Conservation (phyloP, 352 stramenopile species). For the Globisporangium carolinianum region DNA sequence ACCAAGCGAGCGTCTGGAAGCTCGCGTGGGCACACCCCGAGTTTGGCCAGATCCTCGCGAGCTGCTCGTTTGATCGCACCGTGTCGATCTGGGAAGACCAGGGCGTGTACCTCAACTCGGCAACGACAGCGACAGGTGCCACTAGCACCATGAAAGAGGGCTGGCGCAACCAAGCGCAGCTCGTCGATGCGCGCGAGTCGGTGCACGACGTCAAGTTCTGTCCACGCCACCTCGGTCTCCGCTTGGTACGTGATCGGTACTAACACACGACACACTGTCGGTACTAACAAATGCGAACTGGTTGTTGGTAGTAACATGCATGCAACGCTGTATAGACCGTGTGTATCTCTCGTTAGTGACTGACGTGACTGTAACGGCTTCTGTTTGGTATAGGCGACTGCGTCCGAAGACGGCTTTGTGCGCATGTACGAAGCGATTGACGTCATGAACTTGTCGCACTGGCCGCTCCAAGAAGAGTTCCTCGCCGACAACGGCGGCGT, state of each 20-base stretch:
- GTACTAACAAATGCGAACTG: background rate
- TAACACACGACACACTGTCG: no score
- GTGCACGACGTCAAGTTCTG: conserved; percentile 96
- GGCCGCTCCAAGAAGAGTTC: conserved; percentile 88
- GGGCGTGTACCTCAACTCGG: conserved; percentile 41
- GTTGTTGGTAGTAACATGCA: background rate
- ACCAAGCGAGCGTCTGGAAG: conserved; percentile 90
- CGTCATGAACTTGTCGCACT: conserved; percentile 94
- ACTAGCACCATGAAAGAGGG: conserved; percentile 34
- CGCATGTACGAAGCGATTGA: conserved; percentile 95
- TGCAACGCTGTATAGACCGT: background rate
- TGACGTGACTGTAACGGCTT: conserved; percentile 1
- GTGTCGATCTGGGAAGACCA: conserved; percentile 95
- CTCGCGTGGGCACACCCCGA: conserved; percentile 94
- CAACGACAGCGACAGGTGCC: background rate
- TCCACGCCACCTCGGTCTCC: conserved; percentile 89
- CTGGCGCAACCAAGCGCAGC: conserved; percentile 80
- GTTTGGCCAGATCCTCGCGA: conserved; percentile 94
- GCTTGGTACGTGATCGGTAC: conserved; percentile 44
- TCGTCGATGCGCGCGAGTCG: conserved; percentile 89
- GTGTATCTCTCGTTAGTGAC: background rate
- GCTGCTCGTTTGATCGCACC: conserved; percentile 90
- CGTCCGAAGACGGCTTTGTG: conserved; percentile 91
- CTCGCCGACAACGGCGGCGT: conserved; percentile 79
- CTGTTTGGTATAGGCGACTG: conserved; percentile 65